These are phyloP conservation scores for Amylocarpus encephaloides DNA, from an alignment of 2,329 filamentous ascomycete genomes.

Conservation along the genomic window DNA sequence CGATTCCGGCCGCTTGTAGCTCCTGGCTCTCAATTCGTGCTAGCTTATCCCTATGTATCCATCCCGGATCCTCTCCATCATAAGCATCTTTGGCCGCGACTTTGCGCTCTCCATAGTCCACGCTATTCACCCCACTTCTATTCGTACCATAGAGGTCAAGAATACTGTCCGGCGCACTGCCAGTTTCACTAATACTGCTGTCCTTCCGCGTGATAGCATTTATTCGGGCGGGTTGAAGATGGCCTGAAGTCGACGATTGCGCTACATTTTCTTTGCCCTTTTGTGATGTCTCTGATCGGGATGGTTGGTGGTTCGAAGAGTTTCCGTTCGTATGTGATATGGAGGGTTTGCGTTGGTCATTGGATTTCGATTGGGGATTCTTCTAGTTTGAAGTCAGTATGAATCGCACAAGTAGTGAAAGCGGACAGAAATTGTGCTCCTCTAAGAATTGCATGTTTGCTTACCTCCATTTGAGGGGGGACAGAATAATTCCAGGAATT, in stretches of 20 bases:
- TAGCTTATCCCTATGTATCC: slow-evolving; percentile 82
- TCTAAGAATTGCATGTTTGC: slow-evolving; percentile 4
- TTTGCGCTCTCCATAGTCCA: slow-evolving; percentile 26
- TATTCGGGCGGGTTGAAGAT: slow-evolving; percentile 32
- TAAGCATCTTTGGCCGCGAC: slow-evolving; percentile 17
- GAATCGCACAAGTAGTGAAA: background rate
- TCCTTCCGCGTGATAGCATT: slow-evolving; percentile 36
- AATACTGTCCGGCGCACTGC: slow-evolving; percentile 41
- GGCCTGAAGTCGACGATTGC: slow-evolving; percentile 15
- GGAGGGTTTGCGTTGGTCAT: slow-evolving; percentile 17
- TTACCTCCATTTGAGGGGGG: slow-evolving; percentile 26
- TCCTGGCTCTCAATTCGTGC: slow-evolving; percentile 76
- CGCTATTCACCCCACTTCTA: slow-evolving; percentile 21
- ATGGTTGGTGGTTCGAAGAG: slow-evolving; percentile 15
- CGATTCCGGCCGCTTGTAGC: slow-evolving; percentile 70
- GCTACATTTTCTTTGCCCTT: slow-evolving; percentile 16
- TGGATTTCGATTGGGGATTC: slow-evolving; percentile 15
- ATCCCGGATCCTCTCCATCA: slow-evolving; percentile 47
- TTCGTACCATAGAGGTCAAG: slow-evolving; percentile 37
- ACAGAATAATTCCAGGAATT: slow-evolving; percentile 30
- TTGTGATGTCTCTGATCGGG: slow-evolving; percentile 23
- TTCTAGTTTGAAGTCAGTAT: slow-evolving; percentile 10
- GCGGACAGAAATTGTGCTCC: background rate
- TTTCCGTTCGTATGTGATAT: slow-evolving; percentile 23
- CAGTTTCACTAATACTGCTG: slow-evolving; percentile 36